phyloP scores from a whole-genome alignment of 2,329 filamentous ascomycete genomes.

The Pseudogymnoascus sp. region DNA sequence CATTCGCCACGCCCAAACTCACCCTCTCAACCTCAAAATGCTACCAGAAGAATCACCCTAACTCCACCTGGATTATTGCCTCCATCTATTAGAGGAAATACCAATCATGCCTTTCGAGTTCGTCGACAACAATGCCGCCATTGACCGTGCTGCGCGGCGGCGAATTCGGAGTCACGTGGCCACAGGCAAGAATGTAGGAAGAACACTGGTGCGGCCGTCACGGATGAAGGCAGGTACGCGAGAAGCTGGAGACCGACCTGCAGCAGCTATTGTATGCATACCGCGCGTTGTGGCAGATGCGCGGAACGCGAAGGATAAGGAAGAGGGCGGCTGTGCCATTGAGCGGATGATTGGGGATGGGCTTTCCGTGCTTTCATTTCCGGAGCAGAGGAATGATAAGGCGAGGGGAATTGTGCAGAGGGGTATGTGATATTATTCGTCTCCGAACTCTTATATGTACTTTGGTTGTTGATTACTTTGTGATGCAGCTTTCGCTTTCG shows the following conservation, averaged over 20 bases:
- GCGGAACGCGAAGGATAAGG: neutral
- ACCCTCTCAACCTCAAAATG: neutral
- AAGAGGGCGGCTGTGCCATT: conserved; percentile 3
- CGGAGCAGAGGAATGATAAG: conserved; percentile 1
- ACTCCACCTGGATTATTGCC: neutral
- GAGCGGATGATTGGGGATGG: conserved; percentile 15
- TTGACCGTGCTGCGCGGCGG: conserved; percentile 13
- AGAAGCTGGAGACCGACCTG: neutral
- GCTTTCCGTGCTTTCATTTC: conserved; percentile 14
- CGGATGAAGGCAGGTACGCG: neutral
- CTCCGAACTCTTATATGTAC: neutral
- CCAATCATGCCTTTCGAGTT: conserved; percentile 14
- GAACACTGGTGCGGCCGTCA: conserved; percentile 10
- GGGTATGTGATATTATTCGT: conserved; percentile 1
- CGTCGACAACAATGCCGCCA: conserved; percentile 14
- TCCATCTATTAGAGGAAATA: neutral
- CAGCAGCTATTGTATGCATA: neutral
- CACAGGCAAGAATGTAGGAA: conserved; percentile 17
- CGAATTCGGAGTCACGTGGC: conserved; percentile 19
- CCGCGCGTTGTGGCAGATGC: neutral
- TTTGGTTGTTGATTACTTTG: neutral
- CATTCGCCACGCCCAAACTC: neutral
- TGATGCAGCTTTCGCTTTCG: conserved; percentile 13
- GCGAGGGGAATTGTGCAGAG: conserved; percentile 12
- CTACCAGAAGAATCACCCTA: neutral